Evolutionary conservation across 192 early-diverging fungal genomes (phyloP).

Genomic region (Rhizophagus sp.): DNA sequence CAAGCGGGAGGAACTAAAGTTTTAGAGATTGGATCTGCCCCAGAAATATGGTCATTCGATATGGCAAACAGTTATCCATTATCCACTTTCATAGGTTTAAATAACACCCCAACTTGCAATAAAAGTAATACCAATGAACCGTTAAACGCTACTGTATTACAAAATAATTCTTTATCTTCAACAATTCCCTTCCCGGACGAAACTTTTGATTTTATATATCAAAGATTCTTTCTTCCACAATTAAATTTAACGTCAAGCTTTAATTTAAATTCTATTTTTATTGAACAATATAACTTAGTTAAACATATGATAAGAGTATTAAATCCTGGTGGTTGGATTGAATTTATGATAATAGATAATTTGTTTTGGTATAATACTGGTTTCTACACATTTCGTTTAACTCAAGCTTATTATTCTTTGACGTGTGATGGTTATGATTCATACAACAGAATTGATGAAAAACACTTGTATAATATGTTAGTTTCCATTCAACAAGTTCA

Average conservation of each 20-base stretch:
- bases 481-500: neutral
- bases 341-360: neutral
- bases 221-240: constrained; percentile 34
- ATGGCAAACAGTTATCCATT: neutral
- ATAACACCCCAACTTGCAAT: neutral
- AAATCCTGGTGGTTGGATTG: neutral
- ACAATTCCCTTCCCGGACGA: constrained; percentile 41
- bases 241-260: neutral
- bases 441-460: neutral
- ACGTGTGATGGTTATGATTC: neutral
- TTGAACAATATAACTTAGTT: neutral
- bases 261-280: neutral
- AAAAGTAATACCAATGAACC: neutral
- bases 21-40: neutral
- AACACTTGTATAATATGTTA: neutral
- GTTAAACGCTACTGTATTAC: neutral
- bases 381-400: neutral
- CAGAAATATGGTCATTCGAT: neutral
- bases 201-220: constrained; percentile 42
- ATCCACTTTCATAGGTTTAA: neutral
- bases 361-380: neutral
- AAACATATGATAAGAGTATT: neutral
- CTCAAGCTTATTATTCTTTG: neutral
- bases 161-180: neutral
- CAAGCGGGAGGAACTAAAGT: neutral